phyloP scores from a whole-genome alignment of 176 grass and related monocot species.

The Hyparrhenia diplandra region DNA sequence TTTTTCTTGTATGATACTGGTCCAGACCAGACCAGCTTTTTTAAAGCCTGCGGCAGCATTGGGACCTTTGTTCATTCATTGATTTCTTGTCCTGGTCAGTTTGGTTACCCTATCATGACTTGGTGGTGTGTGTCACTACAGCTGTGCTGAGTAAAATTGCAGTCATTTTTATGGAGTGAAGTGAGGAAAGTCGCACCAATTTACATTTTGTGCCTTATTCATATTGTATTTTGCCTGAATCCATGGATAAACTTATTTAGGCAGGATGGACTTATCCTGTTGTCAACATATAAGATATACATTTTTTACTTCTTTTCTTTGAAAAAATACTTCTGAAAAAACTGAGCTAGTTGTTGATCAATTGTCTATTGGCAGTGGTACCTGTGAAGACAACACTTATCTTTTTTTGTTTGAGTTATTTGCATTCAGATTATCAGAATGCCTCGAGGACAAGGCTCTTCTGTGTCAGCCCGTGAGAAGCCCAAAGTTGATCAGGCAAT shows the following conservation, averaged over 20 bases:
- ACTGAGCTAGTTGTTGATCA: background rate
- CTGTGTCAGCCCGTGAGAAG: constrained; percentile 24
- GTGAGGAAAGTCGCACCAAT: background rate
- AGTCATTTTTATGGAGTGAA: background rate
- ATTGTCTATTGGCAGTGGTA: background rate
- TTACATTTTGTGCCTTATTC: background rate
- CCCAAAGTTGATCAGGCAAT: constrained; percentile 24
- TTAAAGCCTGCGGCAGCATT: background rate
- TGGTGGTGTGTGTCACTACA: background rate
- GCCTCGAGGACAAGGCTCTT: constrained; percentile 30
- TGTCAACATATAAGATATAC: background rate
- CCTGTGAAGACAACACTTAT: background rate
- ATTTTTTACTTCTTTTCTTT: background rate
- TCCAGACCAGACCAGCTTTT: background rate
- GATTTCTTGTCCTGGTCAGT: background rate
- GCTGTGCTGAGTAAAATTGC: background rate
- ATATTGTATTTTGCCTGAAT: constrained; percentile 6
- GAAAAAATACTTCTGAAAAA: background rate
- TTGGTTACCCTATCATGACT: background rate
- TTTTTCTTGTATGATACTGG: background rate
- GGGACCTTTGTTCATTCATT: background rate
- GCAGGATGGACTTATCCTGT: background rate
- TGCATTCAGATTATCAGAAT: constrained; percentile 28
- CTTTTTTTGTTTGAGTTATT: constrained; percentile 9
- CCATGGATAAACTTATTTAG: background rate